Evolutionary conservation across 139 green algal species (phyloP).

Genomic region (Chlorella vulgaris): DNA sequence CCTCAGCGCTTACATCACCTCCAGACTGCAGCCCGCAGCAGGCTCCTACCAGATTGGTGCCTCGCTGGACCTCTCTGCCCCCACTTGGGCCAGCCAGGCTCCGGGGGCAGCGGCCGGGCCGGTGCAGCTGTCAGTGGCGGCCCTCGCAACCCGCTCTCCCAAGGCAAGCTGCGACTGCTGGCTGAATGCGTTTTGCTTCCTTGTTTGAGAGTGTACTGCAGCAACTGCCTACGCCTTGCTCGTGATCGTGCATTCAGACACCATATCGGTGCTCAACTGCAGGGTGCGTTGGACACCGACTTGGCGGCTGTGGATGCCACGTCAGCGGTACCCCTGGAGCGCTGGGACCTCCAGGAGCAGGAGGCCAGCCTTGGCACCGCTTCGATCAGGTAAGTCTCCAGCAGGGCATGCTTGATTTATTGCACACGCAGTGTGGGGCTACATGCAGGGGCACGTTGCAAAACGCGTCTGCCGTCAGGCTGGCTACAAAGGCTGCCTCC

Average conservation of each 20-base stretch:
- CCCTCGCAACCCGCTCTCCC: conserved; percentile 30
- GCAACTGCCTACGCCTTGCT: no score
- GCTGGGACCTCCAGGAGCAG: conserved; percentile 43
- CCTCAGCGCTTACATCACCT: conserved; percentile 46
- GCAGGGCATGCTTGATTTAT: no score
- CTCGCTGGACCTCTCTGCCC: background rate
- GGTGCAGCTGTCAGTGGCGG: background rate
- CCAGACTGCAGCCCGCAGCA: conserved; percentile 3
- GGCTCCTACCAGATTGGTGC: background rate
- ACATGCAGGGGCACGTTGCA: no score
- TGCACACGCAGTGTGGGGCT: no score
- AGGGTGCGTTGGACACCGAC: conserved; percentile 19
- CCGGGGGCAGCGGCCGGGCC: background rate
- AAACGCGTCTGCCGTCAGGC: no score
- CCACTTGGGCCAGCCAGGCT: background rate
- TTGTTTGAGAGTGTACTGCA: no score
- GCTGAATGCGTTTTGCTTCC: no score
- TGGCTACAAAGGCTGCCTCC: no score
- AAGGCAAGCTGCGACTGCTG: no score
- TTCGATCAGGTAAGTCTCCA: conserved; percentile 49
- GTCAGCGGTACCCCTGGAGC: conserved; percentile 36
- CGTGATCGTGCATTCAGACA: background rate
- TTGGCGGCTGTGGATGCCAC: conserved; percentile 38
- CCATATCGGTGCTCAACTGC: background rate
- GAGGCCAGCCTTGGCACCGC: conserved; percentile 19